Evolutionary conservation across 768 basidiomycete genomes (phyloP), one percentile per base, ranked within the genome.

Genomic region (Termitomyces sp.): DNA sequence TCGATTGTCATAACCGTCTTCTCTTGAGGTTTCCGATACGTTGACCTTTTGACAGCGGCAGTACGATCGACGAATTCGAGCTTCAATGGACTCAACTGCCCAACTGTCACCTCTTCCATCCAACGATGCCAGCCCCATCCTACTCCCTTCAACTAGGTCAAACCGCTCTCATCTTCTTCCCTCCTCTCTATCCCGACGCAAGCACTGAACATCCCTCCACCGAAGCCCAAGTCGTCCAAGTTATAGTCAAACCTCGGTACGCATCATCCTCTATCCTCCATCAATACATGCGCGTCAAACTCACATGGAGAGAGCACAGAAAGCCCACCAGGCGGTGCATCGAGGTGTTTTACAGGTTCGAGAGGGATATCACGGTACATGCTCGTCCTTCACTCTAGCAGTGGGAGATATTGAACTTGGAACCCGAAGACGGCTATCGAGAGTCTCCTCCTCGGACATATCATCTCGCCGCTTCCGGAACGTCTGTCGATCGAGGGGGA

Each of bases 361-460:
- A 76, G 53, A 62, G 66, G 25, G 73, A 76, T 29, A 76, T 77
- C 27, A 71, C 73, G 2, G 75, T 76, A 47, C 34, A 72, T 62
- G 1, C 25, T 37, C 19, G 46, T 19, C 47, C 38, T 37, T 50
- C 34, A 11, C 9, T 48, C 32, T 34, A 12, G 16, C 16, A 21
- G 21, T 17, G 25, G 25, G 40, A 16, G 4, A 9, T 8, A 16
- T 41, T n/a, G 0, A 35, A 29, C 34, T 23, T 42, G 54, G 21
- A 16, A 16, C 14, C 6, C 5, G 3, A 25, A 77, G 75, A 67
- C 64, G 61, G 74, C 67, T 2, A 62, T 76, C 7, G 74, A 74
- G 59, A 70, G 63, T 44, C 53, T 74, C 4, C 44, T 74, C 4
- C 56, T 63, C 49, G 69, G 70, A 50, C 71, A 75, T 65, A 66